These are phyloP conservation scores for Solanum gracilifrons DNA, from an alignment of 257 asterid species.

Conservation along the genomic window DNA sequence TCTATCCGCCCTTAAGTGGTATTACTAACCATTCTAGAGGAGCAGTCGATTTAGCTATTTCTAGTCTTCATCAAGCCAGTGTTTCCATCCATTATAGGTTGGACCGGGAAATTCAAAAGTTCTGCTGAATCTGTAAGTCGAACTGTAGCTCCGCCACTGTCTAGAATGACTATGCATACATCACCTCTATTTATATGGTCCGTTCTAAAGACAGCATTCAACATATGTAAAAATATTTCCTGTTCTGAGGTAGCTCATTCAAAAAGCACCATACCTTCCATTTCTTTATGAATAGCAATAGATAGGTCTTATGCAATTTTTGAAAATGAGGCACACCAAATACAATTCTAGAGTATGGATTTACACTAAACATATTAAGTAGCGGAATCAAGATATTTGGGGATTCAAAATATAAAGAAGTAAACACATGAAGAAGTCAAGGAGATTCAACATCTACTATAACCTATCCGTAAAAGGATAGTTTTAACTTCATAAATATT, in stretches of 20 bases:
- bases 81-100: background rate
- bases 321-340: background rate
- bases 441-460: background rate
- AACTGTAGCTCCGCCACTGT: background rate
- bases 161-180: background rate
- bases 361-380: background rate
- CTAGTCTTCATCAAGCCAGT: background rate
- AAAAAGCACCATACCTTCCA: background rate
- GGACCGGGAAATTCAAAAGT: background rate
- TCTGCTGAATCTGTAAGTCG: background rate
- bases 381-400: background rate
- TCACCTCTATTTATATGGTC: background rate
- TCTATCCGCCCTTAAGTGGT: background rate
- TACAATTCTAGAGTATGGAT: background rate
- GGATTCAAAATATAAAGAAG: background rate
- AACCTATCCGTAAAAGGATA: background rate
- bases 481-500: background rate
- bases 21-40: background rate
- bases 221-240: background rate
- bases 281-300: background rate
- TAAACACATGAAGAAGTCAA: background rate
- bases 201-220: background rate
- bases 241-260: background rate
- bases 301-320: background rate
- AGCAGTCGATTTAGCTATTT: background rate